These are phyloP conservation scores for Isabelozyma heimii DNA, from an alignment of 805 yeast species.

Conservation along the genomic window DNA sequence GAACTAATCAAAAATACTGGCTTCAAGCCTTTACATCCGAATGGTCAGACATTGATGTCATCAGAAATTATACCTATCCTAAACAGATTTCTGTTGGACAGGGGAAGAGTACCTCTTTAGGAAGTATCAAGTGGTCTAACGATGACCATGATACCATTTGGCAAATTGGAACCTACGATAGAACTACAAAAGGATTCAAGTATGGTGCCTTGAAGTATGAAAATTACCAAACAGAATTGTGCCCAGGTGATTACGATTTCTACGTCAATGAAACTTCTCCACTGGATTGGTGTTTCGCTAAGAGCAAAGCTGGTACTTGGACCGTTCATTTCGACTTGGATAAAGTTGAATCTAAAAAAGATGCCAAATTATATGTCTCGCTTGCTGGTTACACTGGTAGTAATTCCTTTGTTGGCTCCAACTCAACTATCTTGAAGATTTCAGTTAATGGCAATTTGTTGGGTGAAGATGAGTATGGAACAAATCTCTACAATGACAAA, in stretches of 20 bases:
- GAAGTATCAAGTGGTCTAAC: slow-evolving; percentile 3
- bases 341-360: not conserved
- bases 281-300: slow-evolving; percentile 5
- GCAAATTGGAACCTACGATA: slow-evolving; percentile 10
- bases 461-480: slow-evolving; percentile 2
- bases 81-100: not conserved
- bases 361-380: slow-evolving; percentile 4
- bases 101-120: slow-evolving; percentile 1
- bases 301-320: slow-evolving; percentile 5
- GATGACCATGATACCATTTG: slow-evolving; percentile 4
- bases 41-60: slow-evolving; percentile 6
- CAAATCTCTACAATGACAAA: slow-evolving; percentile 5
- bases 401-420: slow-evolving; percentile 5
- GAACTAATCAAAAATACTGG: slow-evolving; percentile 4
- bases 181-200: slow-evolving; percentile 8
- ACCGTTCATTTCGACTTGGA: slow-evolving; percentile 5
- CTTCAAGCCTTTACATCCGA: slow-evolving; percentile 7
- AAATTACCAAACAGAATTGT: slow-evolving; percentile 6
- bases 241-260: slow-evolving; percentile 7
- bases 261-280: slow-evolving; percentile 4
- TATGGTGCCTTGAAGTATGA: slow-evolving; percentile 4
- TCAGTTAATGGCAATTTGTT: slow-evolving; percentile 1
- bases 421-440: slow-evolving; percentile 3
- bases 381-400: slow-evolving; percentile 6
- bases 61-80: slow-evolving; percentile 2